phyloP scores from a whole-genome alignment of 768 basidiomycete species.

The Suillus occidentalis region DNA sequence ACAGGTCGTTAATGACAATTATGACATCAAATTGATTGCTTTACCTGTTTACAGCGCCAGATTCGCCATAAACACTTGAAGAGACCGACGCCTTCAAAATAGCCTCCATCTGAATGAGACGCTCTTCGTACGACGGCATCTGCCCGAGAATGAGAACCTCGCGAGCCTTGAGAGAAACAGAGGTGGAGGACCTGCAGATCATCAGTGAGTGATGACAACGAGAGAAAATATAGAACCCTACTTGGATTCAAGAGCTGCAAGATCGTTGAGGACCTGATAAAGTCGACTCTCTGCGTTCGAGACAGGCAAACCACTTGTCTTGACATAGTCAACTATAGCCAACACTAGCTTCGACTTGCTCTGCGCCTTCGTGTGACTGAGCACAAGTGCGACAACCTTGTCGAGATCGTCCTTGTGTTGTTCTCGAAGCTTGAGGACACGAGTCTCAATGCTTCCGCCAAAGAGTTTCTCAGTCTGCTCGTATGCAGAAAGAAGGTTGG shows the following conservation, averaged over 20 bases:
- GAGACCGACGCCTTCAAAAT: slow-evolving; percentile 88
- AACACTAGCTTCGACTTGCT: slow-evolving; percentile 89
- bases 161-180: slow-evolving; percentile 91
- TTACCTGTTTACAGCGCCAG: slow-evolving; percentile 60
- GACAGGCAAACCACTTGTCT: slow-evolving; percentile 72
- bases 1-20: slow-evolving; percentile 10
- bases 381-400: slow-evolving; percentile 78
- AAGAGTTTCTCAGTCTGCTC: slow-evolving; percentile 89
- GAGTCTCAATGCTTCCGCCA: slow-evolving; percentile 90
- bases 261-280: slow-evolving; percentile 72
- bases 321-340: slow-evolving; percentile 86
- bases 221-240: slow-evolving; percentile 22
- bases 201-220: slow-evolving; percentile 7
- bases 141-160: slow-evolving; percentile 96
- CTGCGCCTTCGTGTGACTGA: slow-evolving; percentile 95
- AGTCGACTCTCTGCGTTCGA: slow-evolving; percentile 73
- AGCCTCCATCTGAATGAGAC: slow-evolving; percentile 89
- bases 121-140: slow-evolving; percentile 97
- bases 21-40: slow-evolving; percentile 11
- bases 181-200: slow-evolving; percentile 71
- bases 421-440: slow-evolving; percentile 87
- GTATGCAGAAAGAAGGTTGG: slow-evolving; percentile 75
- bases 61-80: slow-evolving; percentile 88
- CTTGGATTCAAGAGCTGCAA: slow-evolving; percentile 90
- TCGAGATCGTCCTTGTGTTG: slow-evolving; percentile 92